Evolutionary conservation across 306 rosid genomes (phyloP), one percentile per base, ranked within the genome.

Genomic region (Ziziphus jujuba): DNA sequence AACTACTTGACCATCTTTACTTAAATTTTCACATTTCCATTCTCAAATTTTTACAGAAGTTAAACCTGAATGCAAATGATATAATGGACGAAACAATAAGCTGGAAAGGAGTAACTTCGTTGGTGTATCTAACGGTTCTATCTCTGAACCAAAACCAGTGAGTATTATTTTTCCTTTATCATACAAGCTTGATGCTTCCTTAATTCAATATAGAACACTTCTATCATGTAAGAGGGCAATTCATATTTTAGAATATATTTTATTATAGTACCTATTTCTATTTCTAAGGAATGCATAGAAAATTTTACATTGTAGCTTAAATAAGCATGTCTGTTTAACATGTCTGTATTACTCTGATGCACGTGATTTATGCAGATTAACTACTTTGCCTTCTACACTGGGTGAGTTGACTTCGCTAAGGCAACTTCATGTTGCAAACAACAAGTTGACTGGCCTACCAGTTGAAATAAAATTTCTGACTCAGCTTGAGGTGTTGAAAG

Each of bases 141-240:
- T 79, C 90, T 63, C 72, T 93, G 82, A 80, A 87, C 72, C 90
- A 86, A 69, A 93, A 93, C 78, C 72, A 63, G 98, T 93, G 80
- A 83, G 97, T 79, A 66, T 35, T 71, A 68, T 57, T 66, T 57
- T 25, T 56, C 10, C 62, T 40, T 25, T 53, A 25, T 16, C 2
- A 67, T 65, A 31, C 5, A 24, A 65, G 48, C 21, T 31, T 60
- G 47, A n/a, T 62, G 48, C n/a, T 25, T 55, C 21, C 20, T 76
- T 34, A 10, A 45, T 85, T 61, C 56, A 21, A 47, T 47, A 0
- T 50, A 50, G n/a, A 50, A 50, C 17, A 16, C 9, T 1, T 50
- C 22, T 50, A 16, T 19, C 9, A 16, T 5, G 55, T n/a, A 50
- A 50, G 20, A 28, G 33, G 33, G 33, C 33, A 28, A 28, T 28